Conservation (phyloP, 2,329 filamentous ascomycete genomes). For the Sarocladiaceae sp. region DNA sequence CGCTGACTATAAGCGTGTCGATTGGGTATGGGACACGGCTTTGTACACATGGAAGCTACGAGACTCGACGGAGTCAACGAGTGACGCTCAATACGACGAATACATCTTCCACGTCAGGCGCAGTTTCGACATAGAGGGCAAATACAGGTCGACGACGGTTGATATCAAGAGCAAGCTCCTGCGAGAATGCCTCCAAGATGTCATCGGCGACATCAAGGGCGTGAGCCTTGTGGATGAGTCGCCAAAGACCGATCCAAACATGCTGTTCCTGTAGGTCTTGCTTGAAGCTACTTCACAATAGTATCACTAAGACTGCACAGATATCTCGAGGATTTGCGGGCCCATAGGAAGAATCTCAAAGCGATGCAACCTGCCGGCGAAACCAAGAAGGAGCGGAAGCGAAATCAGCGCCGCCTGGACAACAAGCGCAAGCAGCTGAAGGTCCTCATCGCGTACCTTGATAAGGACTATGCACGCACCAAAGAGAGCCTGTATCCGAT, state of each 20-base stretch:
- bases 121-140: constrained; percentile 78
- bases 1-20: constrained; percentile 43
- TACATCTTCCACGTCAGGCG: constrained; percentile 79
- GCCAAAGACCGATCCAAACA: constrained; percentile 65
- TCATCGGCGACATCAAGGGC: constrained; percentile 34
- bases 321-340: constrained; percentile 72
- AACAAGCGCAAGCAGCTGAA: constrained; percentile 61
- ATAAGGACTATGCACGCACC: constrained; percentile 70
- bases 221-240: constrained; percentile 75
- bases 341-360: constrained; percentile 58
- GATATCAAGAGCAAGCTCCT: constrained; percentile 82
- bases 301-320: constrained; percentile 24
- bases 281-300: neutral
- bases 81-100: constrained; percentile 60
- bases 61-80: constrained; percentile 40
- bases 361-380: constrained; percentile 41
- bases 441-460: constrained; percentile 68
- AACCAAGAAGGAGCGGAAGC: constrained; percentile 52
- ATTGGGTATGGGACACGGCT: constrained; percentile 46
- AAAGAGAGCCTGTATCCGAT: constrained; percentile 77
- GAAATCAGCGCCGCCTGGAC: constrained; percentile 50
- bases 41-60: constrained; percentile 49
- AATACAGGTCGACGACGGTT: constrained; percentile 64
- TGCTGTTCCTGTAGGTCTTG: constrained; percentile 55
- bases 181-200: constrained; percentile 51